phyloP scores from a whole-genome alignment of 2,329 filamentous ascomycete genomes.

The Nemania sp. region DNA sequence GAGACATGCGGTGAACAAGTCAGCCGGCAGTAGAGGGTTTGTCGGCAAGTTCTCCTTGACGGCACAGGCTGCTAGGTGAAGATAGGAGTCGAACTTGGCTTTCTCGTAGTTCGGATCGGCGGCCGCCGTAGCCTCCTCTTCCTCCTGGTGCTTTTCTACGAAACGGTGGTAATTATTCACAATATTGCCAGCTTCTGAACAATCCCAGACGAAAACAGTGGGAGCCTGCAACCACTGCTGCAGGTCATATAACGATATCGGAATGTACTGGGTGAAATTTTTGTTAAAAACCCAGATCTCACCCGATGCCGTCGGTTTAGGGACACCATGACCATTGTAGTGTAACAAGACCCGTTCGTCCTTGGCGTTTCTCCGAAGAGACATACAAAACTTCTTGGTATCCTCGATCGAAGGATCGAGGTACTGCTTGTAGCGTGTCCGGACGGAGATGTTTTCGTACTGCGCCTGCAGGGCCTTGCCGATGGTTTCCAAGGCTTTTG shows the following conservation, averaged over 20 bases:
- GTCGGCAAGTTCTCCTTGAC: constrained; percentile 92
- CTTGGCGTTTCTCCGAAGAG: constrained; percentile 86
- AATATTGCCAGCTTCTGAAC: constrained; percentile 94
- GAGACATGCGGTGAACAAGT: constrained; percentile 93
- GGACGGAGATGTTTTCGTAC: constrained; percentile 91
- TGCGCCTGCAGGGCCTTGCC: constrained; percentile 95
- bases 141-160: constrained; percentile 90
- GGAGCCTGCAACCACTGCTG: constrained; percentile 95
- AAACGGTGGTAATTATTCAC: constrained; percentile 93
- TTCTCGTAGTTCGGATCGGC: constrained; percentile 84
- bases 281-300: constrained; percentile 99
- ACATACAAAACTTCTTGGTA: constrained; percentile 93
- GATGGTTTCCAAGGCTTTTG: constrained; percentile 90
- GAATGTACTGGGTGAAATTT: constrained; percentile 98
- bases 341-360: constrained; percentile 96
- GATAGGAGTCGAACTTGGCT: constrained; percentile 69
- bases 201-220: constrained; percentile 97
- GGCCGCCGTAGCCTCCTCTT: constrained; percentile 75
- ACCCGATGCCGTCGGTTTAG: constrained; percentile 90
- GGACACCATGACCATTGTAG: constrained; percentile 97
- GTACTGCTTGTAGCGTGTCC: constrained; percentile 97
- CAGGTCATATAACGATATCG: constrained; percentile 90
- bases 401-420: constrained; percentile 96
- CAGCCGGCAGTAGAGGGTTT: constrained; percentile 88
- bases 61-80: constrained; percentile 89